phyloP scores from a whole-genome alignment of 257 asterid species.

The Solanum bulbocastanum region DNA sequence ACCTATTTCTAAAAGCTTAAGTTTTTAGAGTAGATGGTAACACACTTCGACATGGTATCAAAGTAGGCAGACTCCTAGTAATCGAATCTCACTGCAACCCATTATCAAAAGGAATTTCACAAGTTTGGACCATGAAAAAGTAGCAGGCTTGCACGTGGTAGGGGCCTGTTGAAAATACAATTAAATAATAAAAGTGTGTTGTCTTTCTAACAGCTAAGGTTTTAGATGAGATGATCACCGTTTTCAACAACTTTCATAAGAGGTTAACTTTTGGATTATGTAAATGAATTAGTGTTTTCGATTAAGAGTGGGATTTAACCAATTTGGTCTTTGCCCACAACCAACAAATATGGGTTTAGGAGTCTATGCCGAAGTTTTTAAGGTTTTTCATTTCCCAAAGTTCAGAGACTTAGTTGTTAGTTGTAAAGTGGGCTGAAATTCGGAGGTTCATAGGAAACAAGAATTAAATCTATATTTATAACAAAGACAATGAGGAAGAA shows the following conservation, averaged over 20 bases:
- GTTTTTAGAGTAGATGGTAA: not conserved
- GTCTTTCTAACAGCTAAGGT: not conserved
- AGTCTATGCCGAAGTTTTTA: not conserved
- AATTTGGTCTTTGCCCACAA: not conserved
- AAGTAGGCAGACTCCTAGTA: not conserved
- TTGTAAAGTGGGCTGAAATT: not conserved
- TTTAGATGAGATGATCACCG: not conserved
- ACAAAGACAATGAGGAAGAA: not conserved
- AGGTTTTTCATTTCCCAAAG: not conserved
- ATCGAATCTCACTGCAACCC: not conserved
- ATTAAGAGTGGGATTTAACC: not conserved
- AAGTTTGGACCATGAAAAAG: not conserved
- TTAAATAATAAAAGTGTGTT: not conserved
- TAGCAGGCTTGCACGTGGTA: not conserved
- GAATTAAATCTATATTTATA: not conserved
- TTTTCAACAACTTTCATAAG: not conserved
- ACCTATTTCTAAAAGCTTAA: not conserved
- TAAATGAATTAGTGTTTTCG: not conserved
- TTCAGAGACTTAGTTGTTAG: not conserved
- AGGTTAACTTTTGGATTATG: not conserved
- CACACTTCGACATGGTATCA: not conserved
- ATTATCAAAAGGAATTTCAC: not conserved
- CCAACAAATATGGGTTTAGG: not conserved
- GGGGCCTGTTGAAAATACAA: not conserved
- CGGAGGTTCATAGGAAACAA: not conserved